Base-by-base conservation (phyloP, 495 filamentous ascomycete species). In the Penicillium pulvis region DNA sequence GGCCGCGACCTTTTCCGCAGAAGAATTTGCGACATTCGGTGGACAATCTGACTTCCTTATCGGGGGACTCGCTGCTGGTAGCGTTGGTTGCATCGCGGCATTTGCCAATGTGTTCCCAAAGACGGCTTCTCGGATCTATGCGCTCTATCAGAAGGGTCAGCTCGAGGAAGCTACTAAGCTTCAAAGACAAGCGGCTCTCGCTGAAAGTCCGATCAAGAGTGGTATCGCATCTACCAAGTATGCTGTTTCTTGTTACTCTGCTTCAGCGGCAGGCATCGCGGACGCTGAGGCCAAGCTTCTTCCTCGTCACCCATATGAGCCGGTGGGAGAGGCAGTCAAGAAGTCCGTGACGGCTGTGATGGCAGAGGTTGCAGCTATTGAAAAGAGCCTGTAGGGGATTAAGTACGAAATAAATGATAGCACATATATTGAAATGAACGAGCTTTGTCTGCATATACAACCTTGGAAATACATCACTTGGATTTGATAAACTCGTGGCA, bases 131-230 rank as follows among this genome's bases (percentile, higher is more conserved):
- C 76, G 81, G 57, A 73, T 90, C n/a, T 79, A 90, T 54, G 75
- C 84, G 31, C 76, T 91, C 11, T 93, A 84, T 72, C 72, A 77
- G 49, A 72, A 75, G 19, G 90, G 89, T 20, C 80, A 87, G 62
- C 59, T 83, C 20, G 75, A 80, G 10, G 85, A 91, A 65, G 90
- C 90, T 0, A 75, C 82, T 65, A 81, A 80, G 57, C 74, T 93
- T 71, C 91, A 94, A 72, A 83, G 85, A 16, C 73, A 90, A 44
- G 81, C 93, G 7, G 87, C 90, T 14, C 72, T 85, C 53, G 91
- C 88, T 17, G 91, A 95, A 75, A 93, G 89, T 84, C 84, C 85
- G 5, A 88, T 87, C 51, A 94, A 93, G 66, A 84, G 91, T 58
- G 87, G 89, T 4, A 88, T 89, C 58, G 83, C 85, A 24, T 76